Conservation (phyloP, 129 eudicot species). For the carrot (Daucus carota) region DNA sequence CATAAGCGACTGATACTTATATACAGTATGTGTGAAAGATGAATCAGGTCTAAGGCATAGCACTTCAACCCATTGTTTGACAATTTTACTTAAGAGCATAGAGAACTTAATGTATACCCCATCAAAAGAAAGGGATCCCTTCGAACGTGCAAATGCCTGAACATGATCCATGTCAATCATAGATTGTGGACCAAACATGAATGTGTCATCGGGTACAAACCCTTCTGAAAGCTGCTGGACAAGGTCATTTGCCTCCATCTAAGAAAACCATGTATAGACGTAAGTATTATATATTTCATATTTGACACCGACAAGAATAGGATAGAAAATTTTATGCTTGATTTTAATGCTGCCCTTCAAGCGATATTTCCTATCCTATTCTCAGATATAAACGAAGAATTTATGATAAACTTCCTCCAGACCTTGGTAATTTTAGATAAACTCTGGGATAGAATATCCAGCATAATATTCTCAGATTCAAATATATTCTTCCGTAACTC, state of each 20-base stretch:
- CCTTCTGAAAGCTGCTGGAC: slow-evolving; percentile 54
- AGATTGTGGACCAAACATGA: slow-evolving; percentile 61
- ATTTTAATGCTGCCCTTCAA: no score
- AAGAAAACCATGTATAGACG: slow-evolving; percentile 3
- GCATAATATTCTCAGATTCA: slow-evolving; percentile 40
- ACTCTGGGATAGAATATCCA: slow-evolving; percentile 48
- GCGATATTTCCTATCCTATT: no score
- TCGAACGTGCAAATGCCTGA: slow-evolving; percentile 45
- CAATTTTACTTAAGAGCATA: slow-evolving; percentile 1
- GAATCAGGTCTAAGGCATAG: not conserved
- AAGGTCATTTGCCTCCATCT: slow-evolving; percentile 67
- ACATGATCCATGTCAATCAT: slow-evolving; percentile 50
- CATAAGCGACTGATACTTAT: not conserved
- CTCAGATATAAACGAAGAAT: no score
- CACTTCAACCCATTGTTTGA: not conserved
- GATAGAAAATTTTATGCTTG: not conserved
- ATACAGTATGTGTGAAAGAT: not conserved
- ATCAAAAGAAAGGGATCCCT: slow-evolving; percentile 70
- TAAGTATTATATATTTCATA: not conserved
- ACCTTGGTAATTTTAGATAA: slow-evolving; percentile 59
- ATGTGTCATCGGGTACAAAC: slow-evolving; percentile 74
- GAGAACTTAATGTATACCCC: slow-evolving; percentile 31
- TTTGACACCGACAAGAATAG: not conserved
- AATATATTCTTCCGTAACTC: slow-evolving; percentile 42
- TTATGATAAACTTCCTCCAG: not conserved